Evolutionary conservation across 345 rosid genomes (phyloP).

Genomic region (Erysimum cheiranthoides): DNA sequence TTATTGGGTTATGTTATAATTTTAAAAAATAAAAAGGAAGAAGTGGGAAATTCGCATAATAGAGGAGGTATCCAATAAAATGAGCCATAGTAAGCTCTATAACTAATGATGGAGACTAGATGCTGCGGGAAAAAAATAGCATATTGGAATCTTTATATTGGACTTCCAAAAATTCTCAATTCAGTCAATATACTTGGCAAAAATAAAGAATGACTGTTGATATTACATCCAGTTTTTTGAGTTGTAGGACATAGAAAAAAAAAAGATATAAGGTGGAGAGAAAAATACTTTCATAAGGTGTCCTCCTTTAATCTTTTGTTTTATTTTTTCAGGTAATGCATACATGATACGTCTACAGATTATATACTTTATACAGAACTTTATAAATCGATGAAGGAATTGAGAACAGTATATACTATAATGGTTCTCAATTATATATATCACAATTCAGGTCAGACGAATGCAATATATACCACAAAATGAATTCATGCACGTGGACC

Average conservation of each 20-base stretch:
- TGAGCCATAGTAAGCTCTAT: background rate
- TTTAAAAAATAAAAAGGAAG: background rate
- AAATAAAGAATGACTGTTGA: background rate
- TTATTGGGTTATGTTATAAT: background rate
- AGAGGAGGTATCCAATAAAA: constrained; percentile 8
- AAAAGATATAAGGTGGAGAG: background rate
- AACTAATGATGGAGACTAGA: constrained; percentile 21
- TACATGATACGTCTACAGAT: background rate
- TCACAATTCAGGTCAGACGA: background rate
- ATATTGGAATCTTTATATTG: constrained; percentile 23
- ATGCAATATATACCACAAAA: constrained; percentile 7
- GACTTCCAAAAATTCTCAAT: background rate
- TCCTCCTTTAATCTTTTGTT: too few relatives aligned
- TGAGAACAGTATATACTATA: background rate
- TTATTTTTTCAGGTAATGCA: too few relatives aligned
- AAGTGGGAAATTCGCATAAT: background rate
- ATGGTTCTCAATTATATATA: constrained; percentile 4
- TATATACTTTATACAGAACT: too few relatives aligned
- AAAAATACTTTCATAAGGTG: too few relatives aligned
- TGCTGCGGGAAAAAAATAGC: background rate
- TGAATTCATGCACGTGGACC: constrained; percentile 38
- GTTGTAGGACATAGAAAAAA: background rate
- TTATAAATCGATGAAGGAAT: background rate
- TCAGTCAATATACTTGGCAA: background rate
- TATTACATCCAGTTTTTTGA: background rate